Conservation (phyloP, 441 rosid species). For the Geranium incanum region DNA sequence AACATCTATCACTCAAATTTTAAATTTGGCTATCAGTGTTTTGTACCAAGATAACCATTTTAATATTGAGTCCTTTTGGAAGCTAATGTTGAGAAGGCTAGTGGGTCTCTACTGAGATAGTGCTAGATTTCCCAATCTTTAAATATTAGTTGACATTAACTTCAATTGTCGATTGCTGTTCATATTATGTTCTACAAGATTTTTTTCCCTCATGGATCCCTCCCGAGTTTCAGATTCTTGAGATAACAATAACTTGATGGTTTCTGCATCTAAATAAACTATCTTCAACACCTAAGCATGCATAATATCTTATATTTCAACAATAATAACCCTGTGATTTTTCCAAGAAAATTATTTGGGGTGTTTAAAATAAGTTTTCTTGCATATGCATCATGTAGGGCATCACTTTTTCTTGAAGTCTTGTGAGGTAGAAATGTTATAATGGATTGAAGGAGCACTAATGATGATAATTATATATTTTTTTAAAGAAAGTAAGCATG, state of each 20-base stretch:
- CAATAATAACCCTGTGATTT: not conserved
- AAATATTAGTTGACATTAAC: not conserved
- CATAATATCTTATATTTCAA: too few relatives aligned
- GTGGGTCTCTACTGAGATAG: slow-evolving; percentile 4
- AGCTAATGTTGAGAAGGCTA: slow-evolving; percentile 4
- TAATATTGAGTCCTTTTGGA: slow-evolving; percentile 3
- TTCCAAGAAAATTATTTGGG: not conserved
- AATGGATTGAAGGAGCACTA: not conserved
- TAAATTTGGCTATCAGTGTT: not conserved
- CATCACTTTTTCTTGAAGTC: not conserved
- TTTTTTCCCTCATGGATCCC: not conserved
- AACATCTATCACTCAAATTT: not conserved
- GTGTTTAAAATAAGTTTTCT: not conserved
- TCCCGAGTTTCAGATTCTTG: not conserved
- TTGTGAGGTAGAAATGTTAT: not conserved
- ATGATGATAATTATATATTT: not conserved
- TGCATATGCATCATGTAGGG: not conserved
- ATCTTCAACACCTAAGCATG: not conserved
- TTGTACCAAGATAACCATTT: not conserved
- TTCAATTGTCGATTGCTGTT: not conserved
- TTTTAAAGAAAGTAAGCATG: not conserved
- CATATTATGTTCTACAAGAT: not conserved
- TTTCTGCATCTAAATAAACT: not conserved
- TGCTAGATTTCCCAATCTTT: not conserved
- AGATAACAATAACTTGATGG: not conserved